Conservation (phyloP, 177 flowering plant species). For the Vitis hybrid region DNA sequence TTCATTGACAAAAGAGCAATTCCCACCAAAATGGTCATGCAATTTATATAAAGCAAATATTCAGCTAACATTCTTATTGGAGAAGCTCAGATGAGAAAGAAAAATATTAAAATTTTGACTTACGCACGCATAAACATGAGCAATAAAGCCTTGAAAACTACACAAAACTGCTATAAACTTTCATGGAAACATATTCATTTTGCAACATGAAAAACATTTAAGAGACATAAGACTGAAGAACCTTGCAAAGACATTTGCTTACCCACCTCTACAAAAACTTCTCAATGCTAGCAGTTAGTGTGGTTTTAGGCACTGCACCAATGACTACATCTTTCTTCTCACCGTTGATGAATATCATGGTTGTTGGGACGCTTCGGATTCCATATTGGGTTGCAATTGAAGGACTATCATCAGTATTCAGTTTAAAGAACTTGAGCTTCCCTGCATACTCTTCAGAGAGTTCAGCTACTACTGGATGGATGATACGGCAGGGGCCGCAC, state of each 20-base stretch:
- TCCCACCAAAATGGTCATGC: neutral
- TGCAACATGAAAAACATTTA: neutral
- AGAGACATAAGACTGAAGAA: neutral
- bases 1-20: neutral
- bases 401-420: conserved; percentile 43
- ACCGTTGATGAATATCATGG: conserved; percentile 33
- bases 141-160: neutral
- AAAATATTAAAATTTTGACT: neutral
- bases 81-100: neutral
- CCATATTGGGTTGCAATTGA: conserved; percentile 30
- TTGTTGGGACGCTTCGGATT: conserved; percentile 37
- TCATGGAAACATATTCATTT: neutral
- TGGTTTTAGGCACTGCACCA: conserved; percentile 39
- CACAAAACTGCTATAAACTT: neutral
- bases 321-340: conserved; percentile 36
- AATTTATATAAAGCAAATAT: neutral
- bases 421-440: conserved; percentile 30
- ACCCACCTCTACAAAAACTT: conserved; percentile 22
- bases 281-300: conserved; percentile 28
- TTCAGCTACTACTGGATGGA: conserved; percentile 32
- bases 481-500: conserved; percentile 51
- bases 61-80: neutral
- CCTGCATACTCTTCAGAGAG: conserved; percentile 33
- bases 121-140: neutral
- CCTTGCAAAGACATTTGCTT: neutral